Evolutionary conservation across 352 stramenopile species (phyloP).

Genomic region (Globisporangium canariense): DNA sequence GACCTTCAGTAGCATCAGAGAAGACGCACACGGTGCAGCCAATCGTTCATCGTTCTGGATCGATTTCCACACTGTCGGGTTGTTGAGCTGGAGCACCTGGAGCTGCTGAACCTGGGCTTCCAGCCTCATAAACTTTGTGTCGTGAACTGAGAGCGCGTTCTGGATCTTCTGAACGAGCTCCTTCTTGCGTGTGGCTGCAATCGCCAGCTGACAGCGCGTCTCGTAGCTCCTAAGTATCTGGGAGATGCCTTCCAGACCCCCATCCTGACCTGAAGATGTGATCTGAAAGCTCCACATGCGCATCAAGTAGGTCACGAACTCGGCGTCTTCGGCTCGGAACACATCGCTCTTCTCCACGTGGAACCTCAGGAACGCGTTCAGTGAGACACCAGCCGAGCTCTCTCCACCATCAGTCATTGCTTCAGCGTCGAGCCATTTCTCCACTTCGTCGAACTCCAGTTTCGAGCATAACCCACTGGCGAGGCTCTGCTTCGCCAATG

Average conservation of each 20-base stretch:
- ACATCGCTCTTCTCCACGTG: constrained; percentile 47
- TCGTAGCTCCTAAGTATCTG: constrained; percentile 31
- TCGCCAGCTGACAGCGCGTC: constrained; percentile 22
- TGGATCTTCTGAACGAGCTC: constrained; percentile 42
- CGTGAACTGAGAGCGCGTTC: constrained; percentile 15
- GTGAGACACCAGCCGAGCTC: constrained; percentile 16
- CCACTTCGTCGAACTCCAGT: constrained; percentile 29
- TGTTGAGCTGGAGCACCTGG: constrained; percentile 21
- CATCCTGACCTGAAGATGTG: neutral
- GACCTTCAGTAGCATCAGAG: constrained; percentile 10
- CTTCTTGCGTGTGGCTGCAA: constrained; percentile 18
- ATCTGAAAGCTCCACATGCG: constrained; percentile 55
- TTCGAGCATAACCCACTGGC: constrained; percentile 28
- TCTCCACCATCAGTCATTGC: neutral
- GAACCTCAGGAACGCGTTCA: constrained; percentile 42
- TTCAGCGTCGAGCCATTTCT: constrained; percentile 26
- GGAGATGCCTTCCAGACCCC: constrained; percentile 2
- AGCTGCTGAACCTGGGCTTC: constrained; percentile 3
- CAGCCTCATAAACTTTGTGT: neutral
- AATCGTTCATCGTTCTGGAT: constrained; percentile 6
- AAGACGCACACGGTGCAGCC: constrained; percentile 3
- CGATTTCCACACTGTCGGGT: constrained; percentile 1
- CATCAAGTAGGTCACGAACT: constrained; percentile 61
- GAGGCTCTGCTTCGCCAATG: constrained; percentile 46
- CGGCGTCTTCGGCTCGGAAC: constrained; percentile 45